These are phyloP conservation scores for Penicillium cosmopolitanum DNA, from an alignment of 495 filamentous ascomycete genomes.

Conservation along the genomic window DNA sequence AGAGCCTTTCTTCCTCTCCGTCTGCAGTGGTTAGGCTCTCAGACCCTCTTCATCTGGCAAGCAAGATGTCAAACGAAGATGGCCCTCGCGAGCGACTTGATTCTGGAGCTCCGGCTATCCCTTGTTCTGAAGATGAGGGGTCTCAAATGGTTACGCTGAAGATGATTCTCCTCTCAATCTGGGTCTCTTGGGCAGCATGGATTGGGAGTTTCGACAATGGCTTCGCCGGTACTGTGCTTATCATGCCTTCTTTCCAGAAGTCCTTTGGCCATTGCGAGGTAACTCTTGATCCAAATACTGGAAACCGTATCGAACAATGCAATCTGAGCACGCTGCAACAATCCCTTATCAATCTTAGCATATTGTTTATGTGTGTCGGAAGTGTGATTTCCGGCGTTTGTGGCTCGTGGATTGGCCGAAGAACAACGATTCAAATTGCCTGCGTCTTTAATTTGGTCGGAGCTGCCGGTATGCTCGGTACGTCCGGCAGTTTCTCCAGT, in stretches of 20 bases:
- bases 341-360: constrained; percentile 32
- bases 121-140: neutral
- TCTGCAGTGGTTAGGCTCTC: neutral
- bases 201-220: constrained; percentile 34
- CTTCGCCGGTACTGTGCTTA: constrained; percentile 29
- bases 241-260: constrained; percentile 33
- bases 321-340: constrained; percentile 31
- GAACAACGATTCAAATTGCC: constrained; percentile 24
- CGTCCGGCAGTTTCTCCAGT: constrained; percentile 24
- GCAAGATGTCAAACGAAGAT: neutral
- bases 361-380: constrained; percentile 30
- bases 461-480: constrained; percentile 32
- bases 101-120: neutral
- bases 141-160: constrained; percentile 3
- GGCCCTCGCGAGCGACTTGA: neutral
- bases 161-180: constrained; percentile 32
- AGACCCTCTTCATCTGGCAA: neutral
- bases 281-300: constrained; percentile 18
- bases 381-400: constrained; percentile 26
- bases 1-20: neutral
- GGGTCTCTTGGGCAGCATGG: constrained; percentile 33
- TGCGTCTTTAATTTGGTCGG: constrained; percentile 25
- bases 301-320: constrained; percentile 13
- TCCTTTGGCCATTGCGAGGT: constrained; percentile 29
- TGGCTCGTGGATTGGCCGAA: constrained; percentile 26